A percentile compares a stretch with the other conserved stretches of the same genome.
Evolutionary conservation across 2,329 filamentous ascomycete species (phyloP).

Genomic region (Colletotrichum eremochloae): DNA sequence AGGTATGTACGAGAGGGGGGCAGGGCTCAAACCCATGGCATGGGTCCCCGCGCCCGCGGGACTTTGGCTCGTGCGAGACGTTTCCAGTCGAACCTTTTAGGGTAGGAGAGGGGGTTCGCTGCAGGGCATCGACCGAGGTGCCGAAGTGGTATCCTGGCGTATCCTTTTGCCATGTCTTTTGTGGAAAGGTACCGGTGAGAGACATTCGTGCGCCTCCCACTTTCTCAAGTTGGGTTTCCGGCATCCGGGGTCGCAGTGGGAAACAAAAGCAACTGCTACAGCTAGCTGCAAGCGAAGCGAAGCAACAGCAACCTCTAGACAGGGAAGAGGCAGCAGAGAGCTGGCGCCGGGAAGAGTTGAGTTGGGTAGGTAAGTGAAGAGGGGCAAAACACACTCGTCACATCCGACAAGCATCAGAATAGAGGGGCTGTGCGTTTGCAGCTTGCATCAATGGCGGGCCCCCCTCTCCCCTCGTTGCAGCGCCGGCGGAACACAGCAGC

Average conservation of each 20-base stretch:
- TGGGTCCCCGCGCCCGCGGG: constrained; percentile 7
- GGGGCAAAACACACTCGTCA: constrained; percentile 16
- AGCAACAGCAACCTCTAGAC: neutral
- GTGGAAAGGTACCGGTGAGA: neutral
- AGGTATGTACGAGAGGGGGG: neutral
- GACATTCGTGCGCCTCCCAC: neutral
- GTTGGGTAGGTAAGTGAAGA: constrained; percentile 6
- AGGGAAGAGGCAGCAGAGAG: neutral
- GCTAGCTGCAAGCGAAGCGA: constrained; percentile 9
- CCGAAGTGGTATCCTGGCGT: neutral
- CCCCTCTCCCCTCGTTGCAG: neutral
- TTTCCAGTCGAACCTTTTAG: constrained; percentile 35
- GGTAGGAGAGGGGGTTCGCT: neutral
- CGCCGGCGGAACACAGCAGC: constrained; percentile 1
- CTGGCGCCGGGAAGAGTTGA: neutral
- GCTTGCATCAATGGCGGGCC: constrained; percentile 23
- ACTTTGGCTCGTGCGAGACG: constrained; percentile 32
- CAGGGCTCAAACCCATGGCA: constrained; percentile 24
- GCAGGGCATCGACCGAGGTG: constrained; percentile 12
- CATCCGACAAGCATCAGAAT: constrained; percentile 14
- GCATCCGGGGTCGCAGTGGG: constrained; percentile 23
- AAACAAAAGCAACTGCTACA: constrained; percentile 4
- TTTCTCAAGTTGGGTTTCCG: constrained; percentile 14
- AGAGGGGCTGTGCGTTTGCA: constrained; percentile 35
- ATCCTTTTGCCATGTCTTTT: neutral